Conservation (phyloP, 1,139 yeast species). For the Blastobotrys malaysiensis region DNA sequence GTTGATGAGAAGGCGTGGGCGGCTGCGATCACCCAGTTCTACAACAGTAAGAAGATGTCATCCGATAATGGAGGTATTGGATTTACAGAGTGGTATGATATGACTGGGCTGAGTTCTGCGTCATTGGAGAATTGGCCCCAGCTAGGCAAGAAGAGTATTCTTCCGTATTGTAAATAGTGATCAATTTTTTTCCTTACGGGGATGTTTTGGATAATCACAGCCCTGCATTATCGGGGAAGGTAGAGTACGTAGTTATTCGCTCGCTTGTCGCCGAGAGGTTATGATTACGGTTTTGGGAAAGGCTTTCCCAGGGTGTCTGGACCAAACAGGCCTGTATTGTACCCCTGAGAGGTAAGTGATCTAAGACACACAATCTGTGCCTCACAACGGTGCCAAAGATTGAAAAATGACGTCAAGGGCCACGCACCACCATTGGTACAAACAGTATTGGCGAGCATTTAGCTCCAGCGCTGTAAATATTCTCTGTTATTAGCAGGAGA, state of each 20-base stretch:
- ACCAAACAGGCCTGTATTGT: background rate
- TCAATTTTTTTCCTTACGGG: too few species aligned
- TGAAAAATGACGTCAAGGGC: background rate
- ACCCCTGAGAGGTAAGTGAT: background rate
- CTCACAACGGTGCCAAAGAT: background rate
- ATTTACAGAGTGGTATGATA: background rate
- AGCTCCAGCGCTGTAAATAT: too few species aligned
- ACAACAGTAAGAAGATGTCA: background rate
- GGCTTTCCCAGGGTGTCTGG: too few species aligned
- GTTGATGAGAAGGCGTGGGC: background rate
- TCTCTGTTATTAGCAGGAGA: too few species aligned
- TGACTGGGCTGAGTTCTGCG: background rate
- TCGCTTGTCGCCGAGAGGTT: background rate
- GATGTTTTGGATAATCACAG: too few species aligned
- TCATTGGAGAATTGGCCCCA: background rate
- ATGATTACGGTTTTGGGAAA: too few species aligned
- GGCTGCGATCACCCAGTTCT: background rate
- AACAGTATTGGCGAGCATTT: background rate
- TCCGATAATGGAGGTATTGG: background rate
- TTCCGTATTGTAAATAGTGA: background rate
- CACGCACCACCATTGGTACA: too few species aligned
- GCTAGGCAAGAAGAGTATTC: background rate
- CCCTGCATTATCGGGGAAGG: too few species aligned
- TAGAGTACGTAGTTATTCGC: too few species aligned
- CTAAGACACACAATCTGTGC: background rate